Evolutionary conservation across 192 early-diverging fungal genomes (phyloP), one percentile per base, ranked within the genome.

Genomic region (Coemansia sp.): DNA sequence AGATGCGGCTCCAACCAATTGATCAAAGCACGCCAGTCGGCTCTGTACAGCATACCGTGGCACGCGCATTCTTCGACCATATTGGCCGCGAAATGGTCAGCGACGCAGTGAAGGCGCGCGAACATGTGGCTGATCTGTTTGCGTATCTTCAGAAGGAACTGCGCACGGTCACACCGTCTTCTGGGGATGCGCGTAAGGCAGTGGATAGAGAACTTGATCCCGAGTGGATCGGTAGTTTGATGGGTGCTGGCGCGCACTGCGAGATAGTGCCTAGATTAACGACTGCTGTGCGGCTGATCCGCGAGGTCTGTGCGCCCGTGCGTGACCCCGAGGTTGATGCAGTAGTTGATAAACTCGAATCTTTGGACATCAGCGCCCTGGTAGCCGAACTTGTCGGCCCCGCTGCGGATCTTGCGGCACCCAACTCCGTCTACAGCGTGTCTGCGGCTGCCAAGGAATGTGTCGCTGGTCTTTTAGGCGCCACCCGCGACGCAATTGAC

Each of bases 161-260:
- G 49, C 63, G 61, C 35, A 70, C 70, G 7, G 57, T 79, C 14
- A 66, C 69, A 19, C 67, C 70, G 23, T 70, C 70, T 0, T 9
- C 32, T 25, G 60, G 66, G 10, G 40, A 35, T 50, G 22, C 48
- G 45, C 65, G 59, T 11, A 32, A 23, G 35, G 22, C 52, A 8
- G 33, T 80, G 17, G 73, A 80, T 41, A 67, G 65, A 25, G 73
- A 75, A 58, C 59, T 80, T 14, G 73, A 80, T 35, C 34, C 69
- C 5, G 62, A 63, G 15, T 75, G 73, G 71, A 67, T 80, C 29
- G 46, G 48, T 0, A 15, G 38, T 45, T 65, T 71, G 42, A 17
- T 71, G 4, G 13, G n/a, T 3, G 66, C 67, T 9, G 63, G 69
- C 3, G 68, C 65, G 2, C 32, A 66, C 5, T 11, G 49, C 10